Conservation (phyloP, 78 protist genomes). For the Capsaspora owczarzaki region DNA sequence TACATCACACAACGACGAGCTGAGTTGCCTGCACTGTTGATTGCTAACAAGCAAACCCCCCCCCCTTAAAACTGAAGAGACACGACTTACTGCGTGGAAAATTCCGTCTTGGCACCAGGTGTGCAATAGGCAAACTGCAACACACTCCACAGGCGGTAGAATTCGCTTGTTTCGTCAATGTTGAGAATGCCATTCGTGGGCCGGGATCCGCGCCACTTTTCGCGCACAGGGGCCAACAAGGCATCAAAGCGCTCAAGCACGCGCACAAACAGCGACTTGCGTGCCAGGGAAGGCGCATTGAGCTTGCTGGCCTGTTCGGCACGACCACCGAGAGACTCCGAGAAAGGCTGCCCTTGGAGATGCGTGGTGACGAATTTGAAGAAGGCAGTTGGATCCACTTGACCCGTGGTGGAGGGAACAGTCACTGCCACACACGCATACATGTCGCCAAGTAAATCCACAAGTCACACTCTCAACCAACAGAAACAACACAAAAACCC, state of each 20-base stretch:
- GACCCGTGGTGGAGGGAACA: too few species aligned
- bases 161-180: conserved; percentile 50
- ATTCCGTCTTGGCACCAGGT: conserved; percentile 22
- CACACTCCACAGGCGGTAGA: conserved; percentile 73
- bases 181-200: conserved; percentile 51
- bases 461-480: too few species aligned
- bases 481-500: too few species aligned
- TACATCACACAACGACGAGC: background rate
- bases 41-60: background rate
- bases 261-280: background rate
- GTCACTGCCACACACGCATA: too few species aligned
- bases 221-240: background rate
- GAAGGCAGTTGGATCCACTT: too few species aligned
- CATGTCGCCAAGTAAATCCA: too few species aligned
- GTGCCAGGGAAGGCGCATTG: too few species aligned
- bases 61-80: background rate
- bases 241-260: background rate
- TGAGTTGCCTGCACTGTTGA: background rate
- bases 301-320: background rate
- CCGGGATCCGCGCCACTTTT: conserved; percentile 42
- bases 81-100: background rate
- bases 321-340: background rate
- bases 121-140: conserved; percentile 53
- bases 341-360: background rate
- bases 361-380: background rate